Evolutionary conservation across 768 basidiomycete species (phyloP), one percentile per base, ranked within the genome.

Genomic region (Boletus coccyginus): DNA sequence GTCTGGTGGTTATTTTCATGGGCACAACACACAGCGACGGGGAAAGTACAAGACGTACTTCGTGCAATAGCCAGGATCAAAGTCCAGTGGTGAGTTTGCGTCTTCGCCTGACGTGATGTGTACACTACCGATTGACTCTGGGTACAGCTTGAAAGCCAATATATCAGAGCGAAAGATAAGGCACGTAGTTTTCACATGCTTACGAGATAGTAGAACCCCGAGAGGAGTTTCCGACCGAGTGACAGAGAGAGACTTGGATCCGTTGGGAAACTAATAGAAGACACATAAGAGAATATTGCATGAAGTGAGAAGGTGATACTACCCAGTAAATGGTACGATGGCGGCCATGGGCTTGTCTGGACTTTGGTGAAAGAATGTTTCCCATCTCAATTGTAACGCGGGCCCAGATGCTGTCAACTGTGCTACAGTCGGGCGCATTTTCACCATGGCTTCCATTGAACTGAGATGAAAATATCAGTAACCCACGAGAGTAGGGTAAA

Each of bases 401-500:
- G n/a, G n/a, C n/a, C n/a, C 74, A 35, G 84, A 67, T 12, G 74
- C 73, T 50, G 73, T 67, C n/a, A 85, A 66, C 41, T 87, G 84
- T 21, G 71, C 70, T 2, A 65, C 57, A 6, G 67, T 76, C 1
- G 83, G 85, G 11, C 86, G 75, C 24, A 86, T 57, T 65, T 84
- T 86, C 52, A 80, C 70, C 0, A 80, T 77, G 14, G 77, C 78
- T 60, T 85, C 83, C 8, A 82, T 58, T 7, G 73, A 82, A 57
- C 84, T 85, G 56, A 7, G 33, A 52, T 17, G 8, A 50, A 29
- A 19, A n/a, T 7, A 39, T 54, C 11, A 59, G 24, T 6, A 44
- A 31, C 31, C 5, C 45, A 32, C 7, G n/a, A 31, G 29, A 42
- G 17, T 2, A 43, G 1, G 17, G 40, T 2, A 35, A 19, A n/a